Evolutionary conservation across 1,284 basidiomycete species (phyloP).

Genomic region (Ceratobasidium sp.): DNA sequence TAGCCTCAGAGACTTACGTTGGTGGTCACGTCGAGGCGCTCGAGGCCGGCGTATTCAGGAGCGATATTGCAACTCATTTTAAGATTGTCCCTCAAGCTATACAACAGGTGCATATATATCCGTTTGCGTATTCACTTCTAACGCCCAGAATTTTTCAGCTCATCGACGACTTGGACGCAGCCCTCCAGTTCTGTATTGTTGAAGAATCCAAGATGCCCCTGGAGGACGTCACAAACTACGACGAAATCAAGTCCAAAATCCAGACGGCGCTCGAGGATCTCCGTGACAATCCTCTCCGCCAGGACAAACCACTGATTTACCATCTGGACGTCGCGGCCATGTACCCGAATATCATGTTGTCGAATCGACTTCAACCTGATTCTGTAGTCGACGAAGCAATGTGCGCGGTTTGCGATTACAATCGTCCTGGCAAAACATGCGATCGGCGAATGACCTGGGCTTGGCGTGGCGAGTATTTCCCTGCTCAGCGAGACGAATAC

Average conservation of each 20-base stretch:
- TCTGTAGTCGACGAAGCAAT: constrained; percentile 96
- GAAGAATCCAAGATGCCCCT: constrained; percentile 87
- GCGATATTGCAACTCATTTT: constrained; percentile 95
- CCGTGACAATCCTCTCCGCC: constrained; percentile 89
- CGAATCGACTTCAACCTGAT: constrained; percentile 97
- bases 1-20: constrained; percentile 98
- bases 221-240: constrained; percentile 93
- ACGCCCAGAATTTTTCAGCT: constrained; percentile 62
- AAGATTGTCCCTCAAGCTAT: constrained; percentile 90
- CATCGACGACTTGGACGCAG: constrained; percentile 92
- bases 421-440: constrained; percentile 94
- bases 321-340: constrained; percentile 99
- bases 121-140: background rate
- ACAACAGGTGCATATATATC: constrained; percentile 67
- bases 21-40: constrained; percentile 99
- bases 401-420: constrained; percentile 98
- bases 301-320: constrained; percentile 95
- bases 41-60: constrained; percentile 97
- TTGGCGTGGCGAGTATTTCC: constrained; percentile 99
- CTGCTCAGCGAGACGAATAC: constrained; percentile 95
- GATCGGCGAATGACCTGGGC: constrained; percentile 97
- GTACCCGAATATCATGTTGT: constrained; percentile 99
- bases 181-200: constrained; percentile 86
- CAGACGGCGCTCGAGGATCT: constrained; percentile 82
- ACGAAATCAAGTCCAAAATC: constrained; percentile 88